phyloP scores from a whole-genome alignment of 805 yeast genomes.

The Metschnikowia similis region DNA sequence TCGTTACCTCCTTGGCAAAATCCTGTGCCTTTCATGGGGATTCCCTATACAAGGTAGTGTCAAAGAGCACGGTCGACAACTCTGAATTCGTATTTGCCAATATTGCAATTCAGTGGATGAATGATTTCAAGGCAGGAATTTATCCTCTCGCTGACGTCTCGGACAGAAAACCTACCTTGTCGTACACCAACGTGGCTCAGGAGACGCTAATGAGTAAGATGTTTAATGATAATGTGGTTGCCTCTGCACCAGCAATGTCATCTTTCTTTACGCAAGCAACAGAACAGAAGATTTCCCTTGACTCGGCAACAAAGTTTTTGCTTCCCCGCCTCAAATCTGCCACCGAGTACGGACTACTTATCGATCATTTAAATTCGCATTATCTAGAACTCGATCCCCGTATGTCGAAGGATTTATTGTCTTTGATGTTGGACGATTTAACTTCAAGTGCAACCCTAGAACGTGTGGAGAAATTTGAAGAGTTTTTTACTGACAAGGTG shows the following conservation, averaged over 20 bases:
- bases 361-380: constrained; percentile 11
- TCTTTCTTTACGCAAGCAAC: constrained; percentile 4
- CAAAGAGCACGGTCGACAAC: constrained; percentile 9
- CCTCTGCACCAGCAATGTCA: constrained; percentile 1
- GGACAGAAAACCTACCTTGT: constrained; percentile 9
- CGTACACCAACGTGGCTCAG: constrained; percentile 7
- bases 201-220: constrained; percentile 1
- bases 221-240: constrained; percentile 3
- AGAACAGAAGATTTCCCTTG: constrained; percentile 4
- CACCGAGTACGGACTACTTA: constrained; percentile 11
- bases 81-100: constrained; percentile 25
- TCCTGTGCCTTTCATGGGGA: constrained; percentile 29
- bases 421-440: constrained; percentile 13
- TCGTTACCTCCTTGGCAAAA: constrained; percentile 27
- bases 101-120: constrained; percentile 28
- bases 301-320: constrained; percentile 13
- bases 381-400: constrained; percentile 11
- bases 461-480: constrained; percentile 10
- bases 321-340: constrained; percentile 11
- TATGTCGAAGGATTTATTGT: constrained; percentile 12
- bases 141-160: constrained; percentile 15
- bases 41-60: constrained; percentile 18
- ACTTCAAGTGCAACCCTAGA: constrained; percentile 11
- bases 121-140: constrained; percentile 22
- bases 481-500: constrained; percentile 7